Percentiles rank a stretch among this genome's conserved stretches.
phyloP scores from a whole-genome alignment of 148 eudicot genomes.

The Linanthus parryae region DNA sequence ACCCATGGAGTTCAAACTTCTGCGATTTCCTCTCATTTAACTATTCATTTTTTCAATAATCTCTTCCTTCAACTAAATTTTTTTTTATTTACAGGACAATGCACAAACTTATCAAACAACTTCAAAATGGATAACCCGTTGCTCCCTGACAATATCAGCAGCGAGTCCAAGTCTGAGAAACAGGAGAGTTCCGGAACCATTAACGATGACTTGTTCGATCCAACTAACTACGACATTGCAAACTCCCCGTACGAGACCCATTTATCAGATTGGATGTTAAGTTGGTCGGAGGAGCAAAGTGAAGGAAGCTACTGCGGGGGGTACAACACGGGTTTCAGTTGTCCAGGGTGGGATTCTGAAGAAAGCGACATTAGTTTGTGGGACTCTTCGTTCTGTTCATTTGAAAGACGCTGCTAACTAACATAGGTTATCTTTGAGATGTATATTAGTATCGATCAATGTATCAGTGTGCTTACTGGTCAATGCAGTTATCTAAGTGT shows the following conservation, averaged over 20 bases:
- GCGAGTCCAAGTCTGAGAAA: constrained; percentile 6
- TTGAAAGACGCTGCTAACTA: too few species aligned
- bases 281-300: constrained; percentile 10
- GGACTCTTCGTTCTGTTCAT: too few species aligned
- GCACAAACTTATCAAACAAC: not conserved
- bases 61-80: constrained; percentile 22
- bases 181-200: not conserved
- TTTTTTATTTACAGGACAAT: too few species aligned
- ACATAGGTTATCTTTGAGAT: too few species aligned
- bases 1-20: constrained; percentile 1
- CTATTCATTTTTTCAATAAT: not conserved
- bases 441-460: too few species aligned
- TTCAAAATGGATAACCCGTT: too few species aligned
- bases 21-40: not conserved
- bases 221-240: constrained; percentile 1
- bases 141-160: constrained; percentile 3
- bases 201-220: constrained; percentile 4
- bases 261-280: constrained; percentile 34
- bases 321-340: too few species aligned
- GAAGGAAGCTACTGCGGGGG: too few species aligned
- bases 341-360: too few species aligned
- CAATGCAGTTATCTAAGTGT: too few species aligned
- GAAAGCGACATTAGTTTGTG: too few species aligned
- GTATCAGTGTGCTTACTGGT: too few species aligned
- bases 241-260: constrained; percentile 36